Evolutionary conservation across 1,284 basidiomycete genomes (phyloP), one percentile per base, ranked within the genome.

Genomic region (Ganoderma leucocontextum): DNA sequence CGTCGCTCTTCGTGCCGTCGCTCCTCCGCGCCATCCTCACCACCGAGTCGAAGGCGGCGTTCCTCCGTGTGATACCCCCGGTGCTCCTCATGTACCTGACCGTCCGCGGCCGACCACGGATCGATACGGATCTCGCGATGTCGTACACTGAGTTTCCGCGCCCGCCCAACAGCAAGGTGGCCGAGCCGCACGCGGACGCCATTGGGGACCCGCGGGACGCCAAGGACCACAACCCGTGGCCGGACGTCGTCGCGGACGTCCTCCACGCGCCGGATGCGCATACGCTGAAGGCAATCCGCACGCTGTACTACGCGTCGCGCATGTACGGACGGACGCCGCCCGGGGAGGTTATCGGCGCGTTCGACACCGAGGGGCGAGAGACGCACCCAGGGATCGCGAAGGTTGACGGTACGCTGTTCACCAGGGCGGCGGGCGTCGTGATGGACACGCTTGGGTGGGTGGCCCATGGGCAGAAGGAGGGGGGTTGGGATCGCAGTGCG

Each of bases 381-480:
- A 84, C 80, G 47, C 81, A 82, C 66, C 75, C 74, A 39, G 89
- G 88, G 2, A 80, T 83, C 41, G 75, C 72, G 17, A 75, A 81
- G 68, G 72, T 90, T 63, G 91, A 92, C 73, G 91, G 90, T 1
- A 86, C 86, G 3, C 70, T 92, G 12, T 93, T 92, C 72, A 82
- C 89, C 1, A 80, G 91, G 38, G 85, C 87, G 36, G 90, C 90
- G 1, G 90, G 90, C 1, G 80, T 89, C 42, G 74, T 91, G 73
- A 86, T 90, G 85, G 80, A 88, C 47, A 82, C 80, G 17, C 79
- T 89, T 67, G 90, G 90, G 0, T 92, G 91, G 90, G 84, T 87
- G 1, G 80, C 83, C 25, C 82, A 86, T 79, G 84, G 76, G 9
- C 74, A 87, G 74, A 71, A 80, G 55, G 83, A 82, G 60, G 81